These are phyloP conservation scores for Myxozyma kluyveri DNA, from an alignment of 805 yeast genomes.

Conservation along the genomic window DNA sequence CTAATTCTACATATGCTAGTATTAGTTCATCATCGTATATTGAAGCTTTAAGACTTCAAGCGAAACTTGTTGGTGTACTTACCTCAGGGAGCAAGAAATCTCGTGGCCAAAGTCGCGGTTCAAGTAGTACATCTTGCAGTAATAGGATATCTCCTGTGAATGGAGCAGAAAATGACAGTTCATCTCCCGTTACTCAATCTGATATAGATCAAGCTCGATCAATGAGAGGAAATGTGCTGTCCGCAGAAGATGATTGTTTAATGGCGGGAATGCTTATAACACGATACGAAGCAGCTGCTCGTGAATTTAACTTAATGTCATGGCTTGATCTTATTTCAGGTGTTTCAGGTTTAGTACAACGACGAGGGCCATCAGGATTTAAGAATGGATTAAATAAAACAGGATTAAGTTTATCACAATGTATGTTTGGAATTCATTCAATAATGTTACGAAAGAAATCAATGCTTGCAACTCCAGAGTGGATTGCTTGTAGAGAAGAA, in stretches of 20 bases:
- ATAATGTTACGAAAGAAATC: neutral
- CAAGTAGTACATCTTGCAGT: neutral
- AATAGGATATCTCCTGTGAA: neutral
- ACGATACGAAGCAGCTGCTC: constrained; percentile 6
- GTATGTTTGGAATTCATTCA: neutral
- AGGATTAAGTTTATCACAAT: neutral
- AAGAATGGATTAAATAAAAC: neutral
- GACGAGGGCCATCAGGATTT: neutral
- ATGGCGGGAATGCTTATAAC: constrained; percentile 14
- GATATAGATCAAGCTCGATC: neutral
- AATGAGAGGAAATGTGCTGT: constrained; percentile 16
- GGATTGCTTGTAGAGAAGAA: neutral
- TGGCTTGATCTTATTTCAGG: neutral
- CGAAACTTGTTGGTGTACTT: constrained; percentile 2
- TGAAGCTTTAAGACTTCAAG: constrained; percentile 10
- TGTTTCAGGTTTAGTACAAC: neutral
- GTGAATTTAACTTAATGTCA: neutral
- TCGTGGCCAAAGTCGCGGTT: neutral
- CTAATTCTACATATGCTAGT: neutral
- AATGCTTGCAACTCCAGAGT: neutral
- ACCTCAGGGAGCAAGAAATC: no score
- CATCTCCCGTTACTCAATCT: neutral
- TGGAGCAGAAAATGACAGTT: neutral
- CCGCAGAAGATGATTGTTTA: constrained; percentile 12
- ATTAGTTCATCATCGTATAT: constrained; percentile 13